phyloP scores from a whole-genome alignment of 2,329 filamentous ascomycete species.

The Zymoseptoria passerinii region DNA sequence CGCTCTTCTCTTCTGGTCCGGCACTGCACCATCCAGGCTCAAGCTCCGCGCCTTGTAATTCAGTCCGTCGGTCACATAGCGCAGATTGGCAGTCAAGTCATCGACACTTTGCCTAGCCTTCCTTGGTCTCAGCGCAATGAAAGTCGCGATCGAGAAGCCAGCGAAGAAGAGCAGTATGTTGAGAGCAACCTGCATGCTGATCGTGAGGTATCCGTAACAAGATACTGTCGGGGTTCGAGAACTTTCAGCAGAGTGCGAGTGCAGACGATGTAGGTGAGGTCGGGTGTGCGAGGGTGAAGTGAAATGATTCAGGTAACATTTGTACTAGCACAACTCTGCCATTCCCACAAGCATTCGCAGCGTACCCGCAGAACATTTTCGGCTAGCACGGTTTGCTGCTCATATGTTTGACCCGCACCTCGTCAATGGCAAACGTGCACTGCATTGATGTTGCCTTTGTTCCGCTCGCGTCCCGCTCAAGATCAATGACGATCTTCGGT shows the following conservation, averaged over 20 bases:
- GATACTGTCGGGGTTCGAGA: no score
- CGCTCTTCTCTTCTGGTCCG: no score
- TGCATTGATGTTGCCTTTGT: not conserved
- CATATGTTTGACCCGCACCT: not conserved
- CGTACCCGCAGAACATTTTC: not conserved
- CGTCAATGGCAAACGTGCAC: not conserved
- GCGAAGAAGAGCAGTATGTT: conserved; percentile 13
- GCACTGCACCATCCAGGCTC: not conserved
- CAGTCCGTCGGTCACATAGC: not conserved
- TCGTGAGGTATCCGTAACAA: not conserved
- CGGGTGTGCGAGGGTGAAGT: not conserved
- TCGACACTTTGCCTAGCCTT: conserved; percentile 7
- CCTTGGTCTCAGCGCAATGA: conserved; percentile 9
- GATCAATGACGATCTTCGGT: not conserved
- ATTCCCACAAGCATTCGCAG: not conserved
- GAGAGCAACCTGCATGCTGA: conserved; percentile 13
- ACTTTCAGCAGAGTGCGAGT: not conserved
- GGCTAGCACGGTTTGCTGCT: not conserved
- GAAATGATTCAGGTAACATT: not conserved
- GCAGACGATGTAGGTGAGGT: not conserved
- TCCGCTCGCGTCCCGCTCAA: not conserved
- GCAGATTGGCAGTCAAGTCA: conserved; percentile 1
- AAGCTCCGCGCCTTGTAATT: not conserved
- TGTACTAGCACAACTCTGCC: not conserved
- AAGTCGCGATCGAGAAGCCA: conserved; percentile 10